These are phyloP conservation scores for Royoungia palumana DNA, from an alignment of 768 basidiomycete genomes.

Conservation along the genomic window DNA sequence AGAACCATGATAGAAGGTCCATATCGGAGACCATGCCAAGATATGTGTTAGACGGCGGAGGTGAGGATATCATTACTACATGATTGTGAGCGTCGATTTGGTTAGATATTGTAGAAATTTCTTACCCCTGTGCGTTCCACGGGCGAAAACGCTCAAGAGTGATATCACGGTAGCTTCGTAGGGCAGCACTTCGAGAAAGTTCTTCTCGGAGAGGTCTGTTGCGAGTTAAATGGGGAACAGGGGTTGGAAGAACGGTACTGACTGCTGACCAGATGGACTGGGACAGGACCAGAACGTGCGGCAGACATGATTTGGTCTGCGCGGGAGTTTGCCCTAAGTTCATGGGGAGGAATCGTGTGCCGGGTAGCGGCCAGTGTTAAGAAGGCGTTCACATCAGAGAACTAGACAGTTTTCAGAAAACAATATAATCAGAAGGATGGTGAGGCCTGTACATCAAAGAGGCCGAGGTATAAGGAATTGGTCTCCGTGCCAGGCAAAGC, in stretches of 20 bases:
- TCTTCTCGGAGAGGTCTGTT: conserved; percentile 82
- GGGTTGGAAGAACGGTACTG: conserved; percentile 23
- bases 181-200: conserved; percentile 62
- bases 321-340: conserved; percentile 55
- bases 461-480: conserved; percentile 43
- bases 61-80: conserved; percentile 55
- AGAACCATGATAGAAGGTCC: conserved; percentile 67
- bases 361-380: conserved; percentile 77
- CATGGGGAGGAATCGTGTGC: conserved; percentile 63
- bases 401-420: conserved; percentile 42
- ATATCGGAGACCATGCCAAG: conserved; percentile 77
- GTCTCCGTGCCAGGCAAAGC: conserved; percentile 22
- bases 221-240: neutral
- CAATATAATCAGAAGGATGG: neutral
- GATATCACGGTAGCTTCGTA: conserved; percentile 62
- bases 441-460: conserved; percentile 67
- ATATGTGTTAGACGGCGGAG: conserved; percentile 43
- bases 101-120: neutral
- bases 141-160: conserved; percentile 62
- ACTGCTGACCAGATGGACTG: conserved; percentile 79
- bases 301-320: conserved; percentile 69
- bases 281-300: conserved; percentile 69
- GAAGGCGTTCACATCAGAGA: conserved; percentile 86
- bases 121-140: conserved; percentile 70
- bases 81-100: conserved; percentile 1